Evolutionary conservation across 2,329 filamentous ascomycete species (phyloP), one percentile per base, ranked within the genome.

Genomic region (Aspergillus udagawae): DNA sequence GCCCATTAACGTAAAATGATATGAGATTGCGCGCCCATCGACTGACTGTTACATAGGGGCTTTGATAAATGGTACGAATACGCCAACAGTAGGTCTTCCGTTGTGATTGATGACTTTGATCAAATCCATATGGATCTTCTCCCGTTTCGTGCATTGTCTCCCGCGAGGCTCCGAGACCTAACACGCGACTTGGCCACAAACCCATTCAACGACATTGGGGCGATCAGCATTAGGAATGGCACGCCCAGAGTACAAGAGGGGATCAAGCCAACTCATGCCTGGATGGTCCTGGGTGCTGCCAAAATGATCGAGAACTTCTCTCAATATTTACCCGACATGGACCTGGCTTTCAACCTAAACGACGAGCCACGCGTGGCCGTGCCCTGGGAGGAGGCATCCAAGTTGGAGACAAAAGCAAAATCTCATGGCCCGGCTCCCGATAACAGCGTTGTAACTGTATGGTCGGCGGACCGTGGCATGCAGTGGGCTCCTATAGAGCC

Each of bases 61-160:
- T 87, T 86, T 61, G 81, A 86, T 60, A 73, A 78, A 56, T 86
- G 84, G 84, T 86, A 83, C 63, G 67, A 79, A 41, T 86, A 80
- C 66, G 83, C 84, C 1, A 78, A 73, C 4, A 76, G 70, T 6
- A 78, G 78, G 42, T 79, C 77, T 14, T 82, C 82, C 1, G 66
- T 79, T 4, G 70, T 86, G 8, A 81, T 86, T 51, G 84, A 87
- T 59, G 82, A 85, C 60, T 86, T 80, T 59, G 82, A 86, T 69
- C 82, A 81, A 60, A 84, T 87, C 17, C 71, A 85, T 59, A 67
- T 79, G 23, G 82, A 86, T 61, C 67, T 86, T 8, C 70, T 80
- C 7, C 83, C 83, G 1, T 86, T 86, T 61, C 81, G 79, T 49
- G 76, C 80, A 3, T 67, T 86, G 28, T 67, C 73, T 3, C 82